A percentile compares a stretch with the other conserved stretches of the same genome.
phyloP scores from a whole-genome alignment of 176 grass and related monocot species.

The Miscanthus lutarioriparius region DNA sequence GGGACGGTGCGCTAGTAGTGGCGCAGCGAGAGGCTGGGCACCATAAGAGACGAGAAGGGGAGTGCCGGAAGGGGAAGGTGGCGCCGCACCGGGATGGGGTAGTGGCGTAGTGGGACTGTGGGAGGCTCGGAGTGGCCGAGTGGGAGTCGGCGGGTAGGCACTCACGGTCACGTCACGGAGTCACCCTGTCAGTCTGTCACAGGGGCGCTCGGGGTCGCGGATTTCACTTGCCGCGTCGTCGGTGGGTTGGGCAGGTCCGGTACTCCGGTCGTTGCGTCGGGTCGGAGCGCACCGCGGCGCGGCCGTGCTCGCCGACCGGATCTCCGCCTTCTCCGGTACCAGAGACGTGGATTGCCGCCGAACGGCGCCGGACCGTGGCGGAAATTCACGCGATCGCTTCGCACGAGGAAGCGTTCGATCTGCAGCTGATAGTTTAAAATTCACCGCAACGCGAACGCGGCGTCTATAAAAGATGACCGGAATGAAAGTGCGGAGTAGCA shows the following conservation, averaged over 20 bases:
- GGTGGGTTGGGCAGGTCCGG: constrained; percentile 30
- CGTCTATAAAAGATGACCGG: no score
- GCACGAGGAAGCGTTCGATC: not conserved
- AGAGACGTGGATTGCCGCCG: constrained; percentile 13
- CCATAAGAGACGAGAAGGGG: constrained; percentile 22
- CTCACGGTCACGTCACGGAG: not conserved
- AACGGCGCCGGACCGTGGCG: not conserved
- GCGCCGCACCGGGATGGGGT: not conserved
- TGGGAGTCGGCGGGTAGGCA: constrained; percentile 39
- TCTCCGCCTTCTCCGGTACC: not conserved
- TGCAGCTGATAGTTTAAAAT: no score
- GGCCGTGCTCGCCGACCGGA: not conserved
- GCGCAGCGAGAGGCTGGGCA: constrained; percentile 4
- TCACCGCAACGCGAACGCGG: no score
- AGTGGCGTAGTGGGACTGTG: constrained; percentile 16
- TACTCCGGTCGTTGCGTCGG: not conserved
- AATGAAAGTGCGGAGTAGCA: no score
- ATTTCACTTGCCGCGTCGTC: constrained; percentile 24
- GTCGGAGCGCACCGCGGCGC: constrained; percentile 16
- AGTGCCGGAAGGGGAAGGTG: not conserved
- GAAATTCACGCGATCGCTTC: not conserved
- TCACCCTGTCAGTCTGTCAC: not conserved
- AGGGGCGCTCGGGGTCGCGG: not conserved
- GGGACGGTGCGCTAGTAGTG: constrained; percentile 4
- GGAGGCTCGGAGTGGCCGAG: constrained; percentile 11